Conservation (phyloP, 768 basidiomycete species). For the Grammothele lineata region DNA sequence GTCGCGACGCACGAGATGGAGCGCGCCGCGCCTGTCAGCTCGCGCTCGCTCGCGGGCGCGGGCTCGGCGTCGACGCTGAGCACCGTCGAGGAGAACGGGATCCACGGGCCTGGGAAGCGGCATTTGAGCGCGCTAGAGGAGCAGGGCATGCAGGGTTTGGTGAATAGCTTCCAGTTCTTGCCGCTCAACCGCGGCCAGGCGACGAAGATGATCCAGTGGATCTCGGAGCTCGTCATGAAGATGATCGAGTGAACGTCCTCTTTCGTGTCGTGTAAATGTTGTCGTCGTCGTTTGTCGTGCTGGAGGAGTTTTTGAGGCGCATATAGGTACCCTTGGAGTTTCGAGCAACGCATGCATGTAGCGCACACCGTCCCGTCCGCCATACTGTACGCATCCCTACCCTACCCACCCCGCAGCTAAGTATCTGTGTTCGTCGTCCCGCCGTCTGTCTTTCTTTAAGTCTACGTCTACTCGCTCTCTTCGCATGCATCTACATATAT, state of each 20-base stretch:
- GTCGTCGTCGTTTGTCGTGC: background rate
- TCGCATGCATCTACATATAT: no score
- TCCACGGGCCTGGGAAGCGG: conserved; percentile 43
- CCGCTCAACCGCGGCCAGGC: conserved; percentile 35
- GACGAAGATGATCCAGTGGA: conserved; percentile 71
- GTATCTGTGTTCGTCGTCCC: no score
- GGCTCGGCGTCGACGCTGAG: conserved; percentile 63
- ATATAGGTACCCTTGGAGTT: background rate
- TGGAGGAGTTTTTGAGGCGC: background rate
- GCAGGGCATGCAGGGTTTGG: conserved; percentile 68
- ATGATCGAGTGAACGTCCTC: conserved; percentile 37
- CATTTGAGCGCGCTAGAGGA: conserved; percentile 65
- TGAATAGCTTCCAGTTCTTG: conserved; percentile 69
- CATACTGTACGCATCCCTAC: no score
- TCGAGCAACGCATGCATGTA: no score
- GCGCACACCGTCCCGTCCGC: no score
- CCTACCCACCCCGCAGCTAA: no score
- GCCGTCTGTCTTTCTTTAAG: no score
- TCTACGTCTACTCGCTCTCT: no score
- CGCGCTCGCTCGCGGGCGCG: conserved; percentile 4
- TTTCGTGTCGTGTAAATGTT: background rate
- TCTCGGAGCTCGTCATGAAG: conserved; percentile 54
- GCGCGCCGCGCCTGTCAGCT: conserved; percentile 35
- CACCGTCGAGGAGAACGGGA: conserved; percentile 51
- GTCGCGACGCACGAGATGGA: conserved; percentile 56